These are phyloP conservation scores for Alectoria sarmentosa DNA, from an alignment of 495 filamentous ascomycete species.

Conservation along the genomic window DNA sequence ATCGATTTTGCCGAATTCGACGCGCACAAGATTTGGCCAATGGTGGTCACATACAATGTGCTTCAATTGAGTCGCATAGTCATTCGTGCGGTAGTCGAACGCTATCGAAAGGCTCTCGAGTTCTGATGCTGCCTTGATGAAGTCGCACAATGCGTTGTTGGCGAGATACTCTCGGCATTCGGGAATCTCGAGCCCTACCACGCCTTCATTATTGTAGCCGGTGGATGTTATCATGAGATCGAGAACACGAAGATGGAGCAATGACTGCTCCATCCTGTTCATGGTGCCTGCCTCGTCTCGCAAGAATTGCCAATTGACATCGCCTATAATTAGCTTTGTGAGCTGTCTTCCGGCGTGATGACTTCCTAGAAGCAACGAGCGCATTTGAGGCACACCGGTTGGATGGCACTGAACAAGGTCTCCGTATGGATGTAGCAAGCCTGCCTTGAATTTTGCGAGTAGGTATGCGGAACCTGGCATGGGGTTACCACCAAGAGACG, in stretches of 20 bases:
- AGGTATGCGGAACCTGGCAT: neutral
- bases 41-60: neutral
- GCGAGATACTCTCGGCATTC: neutral
- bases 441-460: neutral
- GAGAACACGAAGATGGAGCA: neutral
- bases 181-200: neutral
- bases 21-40: neutral
- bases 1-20: neutral
- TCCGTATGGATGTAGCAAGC: neutral
- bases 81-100: neutral
- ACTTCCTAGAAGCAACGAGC: neutral
- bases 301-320: conserved; percentile 5
- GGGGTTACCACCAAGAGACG: neutral
- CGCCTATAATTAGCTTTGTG: neutral
- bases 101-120: neutral
- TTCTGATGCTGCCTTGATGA: neutral
- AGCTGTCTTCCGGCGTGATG: neutral
- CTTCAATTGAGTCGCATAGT: neutral
- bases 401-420: neutral
- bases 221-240: neutral
- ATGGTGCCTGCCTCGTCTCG: neutral
- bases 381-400: neutral
- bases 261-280: neutral
- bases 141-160: neutral
- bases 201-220: neutral